Percentiles rank a stretch among this genome's conserved stretches.
Conservation (phyloP, 169 alveolate species). For the Blepharisma undulans region DNA sequence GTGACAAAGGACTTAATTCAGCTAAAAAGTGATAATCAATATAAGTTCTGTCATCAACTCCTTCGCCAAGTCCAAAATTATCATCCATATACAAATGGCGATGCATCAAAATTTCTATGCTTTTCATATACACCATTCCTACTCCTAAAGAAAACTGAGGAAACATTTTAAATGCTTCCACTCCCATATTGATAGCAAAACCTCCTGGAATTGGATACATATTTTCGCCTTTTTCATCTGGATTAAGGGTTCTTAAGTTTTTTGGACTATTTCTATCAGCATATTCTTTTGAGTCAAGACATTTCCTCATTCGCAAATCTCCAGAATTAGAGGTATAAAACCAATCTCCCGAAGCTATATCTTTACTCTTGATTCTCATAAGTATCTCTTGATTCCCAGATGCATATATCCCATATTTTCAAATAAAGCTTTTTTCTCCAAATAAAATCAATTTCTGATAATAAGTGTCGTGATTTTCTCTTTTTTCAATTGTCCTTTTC, state of each 20-base stretch:
- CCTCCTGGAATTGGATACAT: constrained; percentile 12
- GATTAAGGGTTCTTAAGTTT: not conserved
- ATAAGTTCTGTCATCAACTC: not conserved
- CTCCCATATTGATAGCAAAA: not conserved
- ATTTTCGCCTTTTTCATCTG: not conserved
- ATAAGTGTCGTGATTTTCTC: not conserved
- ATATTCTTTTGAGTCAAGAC: not conserved
- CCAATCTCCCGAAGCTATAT: not conserved
- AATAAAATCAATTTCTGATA: not conserved
- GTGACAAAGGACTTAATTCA: not conserved
- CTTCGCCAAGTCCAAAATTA: not conserved
- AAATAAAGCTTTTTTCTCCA: not conserved
- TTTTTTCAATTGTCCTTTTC: not conserved
- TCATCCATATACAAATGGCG: not conserved
- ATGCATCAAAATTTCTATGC: not conserved
- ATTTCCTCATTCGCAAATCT: not conserved
- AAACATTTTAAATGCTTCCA: not conserved
- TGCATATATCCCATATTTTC: not conserved
- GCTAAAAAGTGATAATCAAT: not conserved
- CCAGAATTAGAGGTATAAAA: not conserved
- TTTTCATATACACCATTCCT: not conserved
- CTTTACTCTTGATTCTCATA: not conserved
- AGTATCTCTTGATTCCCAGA: not conserved
- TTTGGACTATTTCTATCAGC: not conserved
- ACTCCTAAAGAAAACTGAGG: constrained; percentile 15